Evolutionary conservation across 2,329 filamentous ascomycete genomes (phyloP).

Genomic region (Talaromyces pinophilus): DNA sequence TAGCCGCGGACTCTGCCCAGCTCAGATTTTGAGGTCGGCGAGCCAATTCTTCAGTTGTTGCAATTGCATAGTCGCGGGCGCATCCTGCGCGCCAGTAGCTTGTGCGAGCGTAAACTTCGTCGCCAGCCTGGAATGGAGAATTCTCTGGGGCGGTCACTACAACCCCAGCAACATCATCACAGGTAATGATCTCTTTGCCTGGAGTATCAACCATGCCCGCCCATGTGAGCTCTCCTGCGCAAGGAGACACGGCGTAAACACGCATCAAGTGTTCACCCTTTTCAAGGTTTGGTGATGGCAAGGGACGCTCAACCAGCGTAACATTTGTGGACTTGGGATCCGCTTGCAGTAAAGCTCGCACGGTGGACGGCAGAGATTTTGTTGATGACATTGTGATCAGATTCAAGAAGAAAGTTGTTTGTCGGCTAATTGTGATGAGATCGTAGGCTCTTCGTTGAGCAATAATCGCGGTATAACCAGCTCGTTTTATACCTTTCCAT

Average conservation of each 20-base stretch:
- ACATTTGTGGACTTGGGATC: background rate
- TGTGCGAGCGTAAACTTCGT: constrained; percentile 43
- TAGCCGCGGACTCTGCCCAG: constrained; percentile 36
- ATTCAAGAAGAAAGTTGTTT: background rate
- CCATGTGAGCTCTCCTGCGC: constrained; percentile 49
- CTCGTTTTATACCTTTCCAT: background rate
- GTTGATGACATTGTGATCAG: background rate
- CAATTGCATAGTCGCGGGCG: constrained; percentile 44
- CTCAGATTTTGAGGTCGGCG: constrained; percentile 40
- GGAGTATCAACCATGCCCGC: constrained; percentile 34
- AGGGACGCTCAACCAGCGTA: background rate
- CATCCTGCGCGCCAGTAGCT: constrained; percentile 42
- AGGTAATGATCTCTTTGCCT: constrained; percentile 25
- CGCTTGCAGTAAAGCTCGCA: background rate
- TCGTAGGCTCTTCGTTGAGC: background rate
- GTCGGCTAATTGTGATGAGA: background rate
- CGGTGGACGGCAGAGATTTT: background rate
- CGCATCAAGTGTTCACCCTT: constrained; percentile 44
- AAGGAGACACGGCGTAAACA: constrained; percentile 43
- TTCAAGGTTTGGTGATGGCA: constrained; percentile 29
- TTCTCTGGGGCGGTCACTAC: background rate
- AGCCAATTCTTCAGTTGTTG: constrained; percentile 40
- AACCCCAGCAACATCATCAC: background rate
- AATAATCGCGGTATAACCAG: background rate
- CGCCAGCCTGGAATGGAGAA: constrained; percentile 37